Conservation (phyloP, 2,329 filamentous ascomycete genomes). For the Pyrenochaeta sp. region DNA sequence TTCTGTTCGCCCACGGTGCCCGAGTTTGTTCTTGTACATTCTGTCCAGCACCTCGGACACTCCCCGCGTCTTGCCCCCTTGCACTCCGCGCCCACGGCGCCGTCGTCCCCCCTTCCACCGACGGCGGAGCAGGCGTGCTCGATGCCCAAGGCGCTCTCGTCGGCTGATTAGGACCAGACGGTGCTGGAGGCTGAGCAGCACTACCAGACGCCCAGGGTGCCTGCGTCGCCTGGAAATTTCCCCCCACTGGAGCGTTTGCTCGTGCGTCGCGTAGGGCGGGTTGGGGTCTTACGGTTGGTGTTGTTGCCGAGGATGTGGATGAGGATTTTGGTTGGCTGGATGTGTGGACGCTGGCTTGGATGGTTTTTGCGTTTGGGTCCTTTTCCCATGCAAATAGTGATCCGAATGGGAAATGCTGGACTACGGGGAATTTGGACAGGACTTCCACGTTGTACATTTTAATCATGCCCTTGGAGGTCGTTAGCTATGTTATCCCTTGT, state of each 20-base stretch:
- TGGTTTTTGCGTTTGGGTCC: slow-evolving; percentile 50
- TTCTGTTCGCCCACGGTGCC: slow-evolving; percentile 35
- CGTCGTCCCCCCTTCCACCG: slow-evolving; percentile 23
- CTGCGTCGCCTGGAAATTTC: too few species aligned
- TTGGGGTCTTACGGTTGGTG: slow-evolving; percentile 30
- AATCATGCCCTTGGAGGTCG: slow-evolving; percentile 77
- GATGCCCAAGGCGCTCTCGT: slow-evolving; percentile 37
- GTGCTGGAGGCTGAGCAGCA: slow-evolving; percentile 13
- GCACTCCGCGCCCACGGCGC: slow-evolving; percentile 34
- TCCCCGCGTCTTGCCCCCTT: slow-evolving; percentile 6
- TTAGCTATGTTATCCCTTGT: slow-evolving; percentile 8
- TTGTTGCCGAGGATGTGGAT: slow-evolving; percentile 20
- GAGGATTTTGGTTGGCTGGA: slow-evolving; percentile 43
- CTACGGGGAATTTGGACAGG: slow-evolving; percentile 93
- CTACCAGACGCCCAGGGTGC: slow-evolving; percentile 13
- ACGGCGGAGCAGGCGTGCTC: slow-evolving; percentile 28
- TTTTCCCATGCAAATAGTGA: slow-evolving; percentile 58
- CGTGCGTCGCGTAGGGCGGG: slow-evolving; percentile 33
- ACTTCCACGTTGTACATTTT: slow-evolving; percentile 99
- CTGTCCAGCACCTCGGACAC: slow-evolving; percentile 2
- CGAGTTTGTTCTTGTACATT: slow-evolving; percentile 20
- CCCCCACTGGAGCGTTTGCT: slow-evolving; percentile 24
- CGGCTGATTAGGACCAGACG: slow-evolving; percentile 41
- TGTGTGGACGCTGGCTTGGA: slow-evolving; percentile 45
- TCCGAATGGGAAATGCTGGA: slow-evolving; percentile 80